These are phyloP conservation scores for Cyberlindnera galapagoensis DNA, from an alignment of 805 yeast genomes.

Conservation along the genomic window DNA sequence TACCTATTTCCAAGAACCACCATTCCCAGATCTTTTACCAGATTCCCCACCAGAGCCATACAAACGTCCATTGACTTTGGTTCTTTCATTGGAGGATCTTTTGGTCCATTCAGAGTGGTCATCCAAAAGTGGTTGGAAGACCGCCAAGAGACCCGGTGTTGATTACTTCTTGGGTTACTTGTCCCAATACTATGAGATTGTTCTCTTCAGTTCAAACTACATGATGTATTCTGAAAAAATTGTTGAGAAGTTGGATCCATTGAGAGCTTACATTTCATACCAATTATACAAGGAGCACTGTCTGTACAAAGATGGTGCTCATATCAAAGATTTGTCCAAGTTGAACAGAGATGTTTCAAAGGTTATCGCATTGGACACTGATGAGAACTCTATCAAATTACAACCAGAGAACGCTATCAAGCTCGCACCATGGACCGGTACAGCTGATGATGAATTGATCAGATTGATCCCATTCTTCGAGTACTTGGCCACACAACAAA, in stretches of 20 bases:
- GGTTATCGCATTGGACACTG: conserved; percentile 73
- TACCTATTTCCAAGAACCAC: conserved; percentile 87
- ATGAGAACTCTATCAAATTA: conserved; percentile 60
- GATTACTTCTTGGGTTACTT: conserved; percentile 94
- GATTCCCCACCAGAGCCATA: conserved; percentile 88
- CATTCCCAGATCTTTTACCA: conserved; percentile 86
- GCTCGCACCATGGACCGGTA: conserved; percentile 81
- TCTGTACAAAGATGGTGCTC: conserved; percentile 74
- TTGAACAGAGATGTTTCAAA: conserved; percentile 87
- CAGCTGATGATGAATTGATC: conserved; percentile 71
- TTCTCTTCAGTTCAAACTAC: conserved; percentile 78
- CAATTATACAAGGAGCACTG: conserved; percentile 89
- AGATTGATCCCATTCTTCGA: conserved; percentile 88
- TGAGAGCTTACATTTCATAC: conserved; percentile 81
- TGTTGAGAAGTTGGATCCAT: conserved; percentile 87
- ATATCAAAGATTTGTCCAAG: conserved; percentile 82
- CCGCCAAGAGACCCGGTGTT: conserved; percentile 97
- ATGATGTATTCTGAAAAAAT: conserved; percentile 81
- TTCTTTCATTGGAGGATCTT: conserved; percentile 82
- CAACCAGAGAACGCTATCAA: conserved; percentile 96
- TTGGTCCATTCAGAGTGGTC: conserved; percentile 91
- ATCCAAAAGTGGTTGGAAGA: conserved; percentile 91
- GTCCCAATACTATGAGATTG: conserved; percentile 94
- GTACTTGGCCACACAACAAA: conserved; percentile 80
- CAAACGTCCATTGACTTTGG: conserved; percentile 87